Base-by-base conservation (phyloP, 2,329 filamentous ascomycete genomes). In the Hypoxylon sp. region DNA sequence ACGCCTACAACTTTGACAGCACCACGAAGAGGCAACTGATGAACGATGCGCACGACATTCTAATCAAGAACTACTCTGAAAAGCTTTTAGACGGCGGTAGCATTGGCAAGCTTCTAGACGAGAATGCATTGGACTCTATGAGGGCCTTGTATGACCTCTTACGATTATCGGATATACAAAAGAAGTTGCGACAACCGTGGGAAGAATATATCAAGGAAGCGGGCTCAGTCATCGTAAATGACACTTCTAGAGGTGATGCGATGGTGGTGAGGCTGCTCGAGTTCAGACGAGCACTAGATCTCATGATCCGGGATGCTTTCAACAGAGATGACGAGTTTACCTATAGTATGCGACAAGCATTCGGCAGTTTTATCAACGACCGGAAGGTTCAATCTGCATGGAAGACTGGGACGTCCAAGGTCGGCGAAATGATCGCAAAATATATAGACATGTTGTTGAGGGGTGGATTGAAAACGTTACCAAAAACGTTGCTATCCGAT, bases 341-440 rank as follows among this genome's bases (percentile, higher is more conserved):
- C 0, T 89, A 92, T 69, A 84, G 81, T 7, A 78, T 99, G 60
- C 83, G 94, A 47, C 91, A 97, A 64, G 82, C 90, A 0, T 97
- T 99, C 67, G 87, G 89, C 43, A 81, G 78, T 1, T 97, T 97
- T 63, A 96, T 99, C 79, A 99, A 99, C 70, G 90, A 94, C 69
- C 88, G 88, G 67, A 89, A 87, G 66, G 85, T 83, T 1, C 80
- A 83, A 5, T 78, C 84, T 3, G 86, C 84, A 3, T 93, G 89
- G 82, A 84, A 85, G 41, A 90, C 89, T 0, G 88, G 91, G 47
- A 95, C 92, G 47, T 91, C 91, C 12, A 97, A 96, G 77, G 91
- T 96, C 9, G 94, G 93, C 38, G 94, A 99, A 75, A 96, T 97
- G 92, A 95, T 97, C 62, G 95, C 94, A 20, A 97, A 97, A 72